Conservation (phyloP, 1,284 basidiomycete genomes). For the Polyporus tsugae region DNA sequence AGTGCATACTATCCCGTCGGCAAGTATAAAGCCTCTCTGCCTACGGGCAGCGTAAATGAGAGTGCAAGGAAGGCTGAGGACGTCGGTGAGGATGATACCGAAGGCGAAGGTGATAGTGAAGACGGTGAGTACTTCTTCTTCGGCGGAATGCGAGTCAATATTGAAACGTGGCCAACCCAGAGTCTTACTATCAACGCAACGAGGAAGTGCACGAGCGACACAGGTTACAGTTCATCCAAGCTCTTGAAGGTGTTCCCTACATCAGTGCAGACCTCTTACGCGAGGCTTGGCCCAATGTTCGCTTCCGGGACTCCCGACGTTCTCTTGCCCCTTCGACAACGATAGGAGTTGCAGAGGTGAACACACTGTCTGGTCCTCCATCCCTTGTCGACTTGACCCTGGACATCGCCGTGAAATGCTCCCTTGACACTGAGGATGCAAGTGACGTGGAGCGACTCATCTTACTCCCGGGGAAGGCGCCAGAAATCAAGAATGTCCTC, state of each 20-base stretch:
- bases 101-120: background rate
- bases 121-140: background rate
- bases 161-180: background rate
- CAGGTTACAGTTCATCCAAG: background rate
- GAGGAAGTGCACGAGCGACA: background rate
- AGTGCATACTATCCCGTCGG: slow-evolving; percentile 37
- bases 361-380: background rate
- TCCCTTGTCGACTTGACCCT: slow-evolving; percentile 41
- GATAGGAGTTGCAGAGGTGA: background rate
- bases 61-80: background rate
- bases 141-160: too few species aligned
- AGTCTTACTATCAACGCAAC: background rate
- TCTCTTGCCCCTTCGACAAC: too few species aligned
- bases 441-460: slow-evolving; percentile 38
- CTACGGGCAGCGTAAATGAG: slow-evolving; percentile 9
- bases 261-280: background rate
- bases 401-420: slow-evolving; percentile 37
- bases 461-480: slow-evolving; percentile 38
- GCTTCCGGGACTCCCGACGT: background rate
- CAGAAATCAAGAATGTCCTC: slow-evolving; percentile 31
- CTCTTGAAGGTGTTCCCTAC: background rate
- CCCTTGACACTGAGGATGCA: slow-evolving; percentile 36
- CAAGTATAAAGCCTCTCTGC: background rate
- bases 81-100: background rate
- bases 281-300: slow-evolving; percentile 1